These are phyloP conservation scores for Fraxinus angustifolia DNA, from an alignment of 305 asterid genomes.

Conservation along the genomic window DNA sequence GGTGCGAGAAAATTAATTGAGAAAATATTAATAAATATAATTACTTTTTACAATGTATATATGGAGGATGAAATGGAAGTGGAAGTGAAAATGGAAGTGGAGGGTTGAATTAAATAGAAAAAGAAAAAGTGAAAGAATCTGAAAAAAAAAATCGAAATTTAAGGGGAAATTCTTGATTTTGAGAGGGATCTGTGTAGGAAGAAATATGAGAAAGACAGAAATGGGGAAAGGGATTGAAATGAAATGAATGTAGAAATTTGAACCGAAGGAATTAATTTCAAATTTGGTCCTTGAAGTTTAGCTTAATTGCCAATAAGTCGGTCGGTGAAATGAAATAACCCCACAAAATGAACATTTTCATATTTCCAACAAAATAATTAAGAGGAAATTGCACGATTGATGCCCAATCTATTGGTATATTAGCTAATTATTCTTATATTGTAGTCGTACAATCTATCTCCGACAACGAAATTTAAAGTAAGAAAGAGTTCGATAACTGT, in stretches of 20 bases:
- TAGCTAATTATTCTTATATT: neutral
- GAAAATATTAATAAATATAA: neutral
- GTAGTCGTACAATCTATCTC: neutral
- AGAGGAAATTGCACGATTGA: neutral
- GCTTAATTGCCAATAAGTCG: neutral
- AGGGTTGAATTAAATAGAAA: neutral
- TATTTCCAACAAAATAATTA: too few species aligned
- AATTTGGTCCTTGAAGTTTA: neutral
- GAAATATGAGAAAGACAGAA: constrained; percentile 21
- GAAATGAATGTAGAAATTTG: neutral
- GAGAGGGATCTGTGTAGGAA: constrained; percentile 33
- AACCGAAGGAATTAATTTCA: neutral
- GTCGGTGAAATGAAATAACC: neutral
- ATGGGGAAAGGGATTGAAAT: constrained; percentile 23
- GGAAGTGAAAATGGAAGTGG: constrained; percentile 6
- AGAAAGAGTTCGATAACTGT: too few species aligned
- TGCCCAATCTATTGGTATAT: constrained; percentile 67
- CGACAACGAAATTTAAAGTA: neutral
- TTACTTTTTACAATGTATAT: neutral
- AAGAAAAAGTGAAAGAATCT: constrained; percentile 13
- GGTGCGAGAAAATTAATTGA: neutral
- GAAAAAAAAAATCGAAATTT: constrained; percentile 22
- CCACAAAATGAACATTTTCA: neutral
- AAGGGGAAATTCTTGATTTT: constrained; percentile 26
- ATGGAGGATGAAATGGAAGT: constrained; percentile 1